A percentile compares a stretch with the other conserved stretches of the same genome.
Evolutionary conservation across 176 grass and related monocot genomes (phyloP).

Genomic region (Luzula sylvatica): DNA sequence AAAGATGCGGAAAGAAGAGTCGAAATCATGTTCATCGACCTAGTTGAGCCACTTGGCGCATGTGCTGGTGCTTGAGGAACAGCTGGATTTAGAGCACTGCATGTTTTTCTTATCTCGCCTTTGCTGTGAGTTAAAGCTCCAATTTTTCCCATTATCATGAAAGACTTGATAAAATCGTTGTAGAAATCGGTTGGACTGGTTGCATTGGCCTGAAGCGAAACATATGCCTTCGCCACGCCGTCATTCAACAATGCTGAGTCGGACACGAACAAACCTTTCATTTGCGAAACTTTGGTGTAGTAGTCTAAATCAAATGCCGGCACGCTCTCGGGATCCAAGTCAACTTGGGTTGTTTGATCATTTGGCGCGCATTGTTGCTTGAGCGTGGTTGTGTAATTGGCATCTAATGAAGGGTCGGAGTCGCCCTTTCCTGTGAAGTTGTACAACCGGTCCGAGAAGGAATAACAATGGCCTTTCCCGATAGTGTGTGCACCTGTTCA

Average conservation of each 20-base stretch:
- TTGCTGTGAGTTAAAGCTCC: not conserved
- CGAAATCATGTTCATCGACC: not conserved
- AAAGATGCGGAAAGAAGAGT: not conserved
- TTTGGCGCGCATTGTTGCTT: constrained; percentile 36
- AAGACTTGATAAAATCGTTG: not conserved
- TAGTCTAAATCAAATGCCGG: constrained; percentile 58
- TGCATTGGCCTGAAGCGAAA: not conserved
- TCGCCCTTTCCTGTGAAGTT: constrained; percentile 40
- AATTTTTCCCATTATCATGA: constrained; percentile 15
- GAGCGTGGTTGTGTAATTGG: constrained; percentile 25
- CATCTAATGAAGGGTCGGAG: constrained; percentile 45
- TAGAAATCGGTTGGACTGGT: not conserved
- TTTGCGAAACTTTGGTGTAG: constrained; percentile 41
- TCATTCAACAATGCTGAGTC: constrained; percentile 52
- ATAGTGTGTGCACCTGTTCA: constrained; percentile 52
- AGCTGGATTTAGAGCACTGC: constrained; percentile 2
- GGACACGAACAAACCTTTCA: constrained; percentile 49
- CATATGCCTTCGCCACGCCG: not conserved
- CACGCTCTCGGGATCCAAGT: constrained; percentile 81
- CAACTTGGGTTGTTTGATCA: constrained; percentile 50
- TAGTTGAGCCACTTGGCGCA: not conserved
- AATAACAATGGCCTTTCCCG: constrained; percentile 55
- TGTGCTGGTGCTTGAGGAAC: not conserved
- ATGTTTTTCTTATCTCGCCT: constrained; percentile 20
- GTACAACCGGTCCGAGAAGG: constrained; percentile 49